Conservation (phyloP, 2,329 filamentous ascomycete genomes). For the Penicillium sp. region DNA sequence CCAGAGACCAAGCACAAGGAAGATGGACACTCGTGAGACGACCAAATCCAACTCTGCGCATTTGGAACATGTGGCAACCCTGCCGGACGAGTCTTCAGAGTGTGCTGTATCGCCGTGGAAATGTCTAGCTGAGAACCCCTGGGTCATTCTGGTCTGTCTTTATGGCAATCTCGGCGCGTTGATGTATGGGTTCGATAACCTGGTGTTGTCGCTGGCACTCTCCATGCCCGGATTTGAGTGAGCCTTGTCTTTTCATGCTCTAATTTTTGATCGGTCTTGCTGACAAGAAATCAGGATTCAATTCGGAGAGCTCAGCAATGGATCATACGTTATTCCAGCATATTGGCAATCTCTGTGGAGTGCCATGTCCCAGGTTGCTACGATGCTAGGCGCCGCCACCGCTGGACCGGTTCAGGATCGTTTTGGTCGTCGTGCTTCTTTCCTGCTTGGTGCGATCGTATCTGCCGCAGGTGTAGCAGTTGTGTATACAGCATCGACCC, state of each 20-base stretch:
- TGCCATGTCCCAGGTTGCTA: slow-evolving; percentile 10
- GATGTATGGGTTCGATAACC: slow-evolving; percentile 16
- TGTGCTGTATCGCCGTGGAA: slow-evolving; percentile 1
- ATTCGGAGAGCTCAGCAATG: slow-evolving; percentile 4
- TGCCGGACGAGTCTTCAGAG: neutral
- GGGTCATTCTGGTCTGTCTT: slow-evolving; percentile 13
- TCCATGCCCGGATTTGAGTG: slow-evolving; percentile 12
- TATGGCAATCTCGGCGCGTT: slow-evolving; percentile 14
- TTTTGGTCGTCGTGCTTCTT: slow-evolving; percentile 8
- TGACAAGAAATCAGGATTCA: neutral
- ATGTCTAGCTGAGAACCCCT: slow-evolving; percentile 9
- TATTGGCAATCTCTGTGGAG: slow-evolving; percentile 15
- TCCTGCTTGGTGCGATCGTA: slow-evolving; percentile 4
- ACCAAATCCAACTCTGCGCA: slow-evolving; percentile 5
- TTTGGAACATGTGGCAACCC: slow-evolving; percentile 7
- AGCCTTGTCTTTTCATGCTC: neutral
- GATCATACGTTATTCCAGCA: slow-evolving; percentile 10
- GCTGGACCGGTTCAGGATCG: slow-evolving; percentile 11
- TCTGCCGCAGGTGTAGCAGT: slow-evolving; percentile 12
- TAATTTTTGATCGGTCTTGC: neutral
- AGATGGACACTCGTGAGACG: slow-evolving; percentile 5
- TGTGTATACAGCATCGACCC: slow-evolving; percentile 8
- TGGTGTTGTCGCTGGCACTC: slow-evolving; percentile 10
- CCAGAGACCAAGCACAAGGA: neutral
- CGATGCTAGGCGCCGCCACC: slow-evolving; percentile 10